Conservation (phyloP, 257 asterid genomes). For the Sherardia arvensis region DNA sequence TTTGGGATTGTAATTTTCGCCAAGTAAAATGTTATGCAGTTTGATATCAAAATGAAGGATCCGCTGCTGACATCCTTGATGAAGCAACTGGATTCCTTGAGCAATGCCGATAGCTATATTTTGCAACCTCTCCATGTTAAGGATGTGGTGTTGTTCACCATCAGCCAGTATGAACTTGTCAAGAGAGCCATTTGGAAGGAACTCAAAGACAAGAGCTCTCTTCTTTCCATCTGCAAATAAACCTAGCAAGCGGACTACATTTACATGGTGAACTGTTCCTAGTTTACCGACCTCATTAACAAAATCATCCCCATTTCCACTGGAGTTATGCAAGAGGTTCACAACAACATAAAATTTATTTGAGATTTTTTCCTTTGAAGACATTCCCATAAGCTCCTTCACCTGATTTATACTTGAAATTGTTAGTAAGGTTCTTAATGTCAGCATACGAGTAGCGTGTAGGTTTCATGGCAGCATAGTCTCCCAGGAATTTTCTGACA, state of each 20-base stretch:
- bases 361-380: not conserved
- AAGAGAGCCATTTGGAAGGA: not conserved
- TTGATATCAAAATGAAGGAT: slow-evolving; percentile 19
- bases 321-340: too few species aligned
- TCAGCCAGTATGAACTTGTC: slow-evolving; percentile 25
- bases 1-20: not conserved
- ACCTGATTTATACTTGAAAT: too few species aligned
- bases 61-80: slow-evolving; percentile 2
- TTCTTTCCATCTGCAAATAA: not conserved
- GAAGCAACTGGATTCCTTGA: slow-evolving; percentile 27
- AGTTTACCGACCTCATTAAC: not conserved
- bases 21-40: slow-evolving; percentile 19
- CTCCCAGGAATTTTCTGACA: too few species aligned
- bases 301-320: not conserved
- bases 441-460: too few species aligned
- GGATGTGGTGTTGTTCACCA: not conserved
- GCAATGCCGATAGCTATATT: slow-evolving; percentile 25
- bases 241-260: not conserved
- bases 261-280: not conserved
- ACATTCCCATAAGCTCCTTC: too few species aligned
- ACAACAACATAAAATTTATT: not conserved
- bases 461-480: too few species aligned
- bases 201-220: not conserved
- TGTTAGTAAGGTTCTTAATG: too few species aligned
- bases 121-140: slow-evolving; percentile 15